A percentile compares a stretch with the other conserved stretches of the same genome.
Evolutionary conservation across 1,284 basidiomycete species (phyloP).

Genomic region (Leccinum angustisporum): DNA sequence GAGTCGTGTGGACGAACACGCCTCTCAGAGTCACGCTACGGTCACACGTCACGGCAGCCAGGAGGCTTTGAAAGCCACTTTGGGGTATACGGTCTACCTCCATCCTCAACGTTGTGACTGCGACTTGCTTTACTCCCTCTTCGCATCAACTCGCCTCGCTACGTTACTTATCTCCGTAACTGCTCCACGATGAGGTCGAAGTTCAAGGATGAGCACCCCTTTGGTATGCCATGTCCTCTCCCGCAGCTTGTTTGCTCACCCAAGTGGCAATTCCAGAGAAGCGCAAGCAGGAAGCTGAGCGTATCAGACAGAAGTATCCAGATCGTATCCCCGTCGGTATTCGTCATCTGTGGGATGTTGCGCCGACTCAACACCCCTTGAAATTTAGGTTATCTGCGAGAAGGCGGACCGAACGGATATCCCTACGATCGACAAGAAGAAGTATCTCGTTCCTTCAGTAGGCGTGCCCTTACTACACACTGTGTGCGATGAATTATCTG

Average conservation of each 20-base stretch:
- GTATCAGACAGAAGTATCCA: conserved; percentile 97
- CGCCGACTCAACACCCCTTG: conserved; percentile 18
- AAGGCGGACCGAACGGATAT: conserved; percentile 99
- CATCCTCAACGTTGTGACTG: conserved; percentile 36
- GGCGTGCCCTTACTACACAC: conserved; percentile 28
- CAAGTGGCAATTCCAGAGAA: conserved; percentile 67
- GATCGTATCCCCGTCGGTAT: conserved; percentile 93
- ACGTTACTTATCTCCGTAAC: conserved; percentile 7
- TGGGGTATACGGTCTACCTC: conserved; percentile 24
- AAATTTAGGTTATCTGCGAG: conserved; percentile 93
- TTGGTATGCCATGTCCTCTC: conserved; percentile 59
- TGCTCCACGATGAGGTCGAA: conserved; percentile 80
- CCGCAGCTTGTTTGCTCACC: conserved; percentile 23
- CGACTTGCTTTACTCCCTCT: conserved; percentile 27
- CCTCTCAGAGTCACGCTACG: conserved; percentile 24
- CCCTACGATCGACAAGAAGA: conserved; percentile 99
- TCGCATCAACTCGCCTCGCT: conserved; percentile 8
- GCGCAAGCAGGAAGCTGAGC: conserved; percentile 96
- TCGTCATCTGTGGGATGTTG: conserved; percentile 6
- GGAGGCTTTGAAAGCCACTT: conserved; percentile 35
- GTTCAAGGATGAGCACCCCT: conserved; percentile 99
- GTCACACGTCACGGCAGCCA: conserved; percentile 36
- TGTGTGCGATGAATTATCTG: conserved; percentile 17
- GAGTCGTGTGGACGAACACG: conserved; percentile 4
- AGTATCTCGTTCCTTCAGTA: conserved; percentile 97